Evolutionary conservation across 2,329 filamentous ascomycete genomes (phyloP).

Genomic region (Leptographium galeiforme): DNA sequence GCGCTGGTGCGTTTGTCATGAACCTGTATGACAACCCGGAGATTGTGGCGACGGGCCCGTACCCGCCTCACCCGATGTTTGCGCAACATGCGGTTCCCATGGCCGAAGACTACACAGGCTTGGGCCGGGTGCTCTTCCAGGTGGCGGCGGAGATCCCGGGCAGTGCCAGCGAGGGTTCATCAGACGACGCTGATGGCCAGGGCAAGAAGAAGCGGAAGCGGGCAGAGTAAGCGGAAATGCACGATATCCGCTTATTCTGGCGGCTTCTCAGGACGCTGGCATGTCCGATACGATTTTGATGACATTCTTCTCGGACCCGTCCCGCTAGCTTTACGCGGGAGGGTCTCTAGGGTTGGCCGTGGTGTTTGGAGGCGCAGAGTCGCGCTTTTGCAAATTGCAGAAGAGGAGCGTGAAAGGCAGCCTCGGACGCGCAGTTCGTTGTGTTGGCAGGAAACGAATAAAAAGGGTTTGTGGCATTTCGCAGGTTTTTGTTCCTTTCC

Average conservation of each 20-base stretch:
- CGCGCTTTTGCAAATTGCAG: not conserved
- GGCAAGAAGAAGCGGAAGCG: constrained; percentile 72
- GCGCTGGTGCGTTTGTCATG: constrained; percentile 81
- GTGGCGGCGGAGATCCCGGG: constrained; percentile 61
- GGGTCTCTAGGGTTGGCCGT: constrained; percentile 13
- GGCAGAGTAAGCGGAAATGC: constrained; percentile 37
- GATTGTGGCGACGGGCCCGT: constrained; percentile 17
- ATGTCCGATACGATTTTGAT: constrained; percentile 28
- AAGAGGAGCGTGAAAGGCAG: not conserved
- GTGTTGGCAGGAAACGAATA: constrained; percentile 1
- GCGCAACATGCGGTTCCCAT: constrained; percentile 20
- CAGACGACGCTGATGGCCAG: constrained; percentile 36
- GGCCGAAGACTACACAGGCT: constrained; percentile 50
- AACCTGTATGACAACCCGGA: constrained; percentile 67
- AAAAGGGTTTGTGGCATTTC: constrained; percentile 4
- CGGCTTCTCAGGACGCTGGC: constrained; percentile 12
- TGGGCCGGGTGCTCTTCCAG: constrained; percentile 72
- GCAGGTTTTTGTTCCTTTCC: not conserved
- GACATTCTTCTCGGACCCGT: constrained; percentile 21
- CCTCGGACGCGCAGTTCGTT: not conserved
- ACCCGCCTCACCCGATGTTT: constrained; percentile 18
- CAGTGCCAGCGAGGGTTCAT: constrained; percentile 45
- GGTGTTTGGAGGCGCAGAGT: constrained; percentile 9
- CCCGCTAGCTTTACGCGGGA: constrained; percentile 15
- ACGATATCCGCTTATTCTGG: not conserved